phyloP scores from a whole-genome alignment of 371 early-diverging fungal genomes.

The Lichtheimia corymbifera region DNA sequence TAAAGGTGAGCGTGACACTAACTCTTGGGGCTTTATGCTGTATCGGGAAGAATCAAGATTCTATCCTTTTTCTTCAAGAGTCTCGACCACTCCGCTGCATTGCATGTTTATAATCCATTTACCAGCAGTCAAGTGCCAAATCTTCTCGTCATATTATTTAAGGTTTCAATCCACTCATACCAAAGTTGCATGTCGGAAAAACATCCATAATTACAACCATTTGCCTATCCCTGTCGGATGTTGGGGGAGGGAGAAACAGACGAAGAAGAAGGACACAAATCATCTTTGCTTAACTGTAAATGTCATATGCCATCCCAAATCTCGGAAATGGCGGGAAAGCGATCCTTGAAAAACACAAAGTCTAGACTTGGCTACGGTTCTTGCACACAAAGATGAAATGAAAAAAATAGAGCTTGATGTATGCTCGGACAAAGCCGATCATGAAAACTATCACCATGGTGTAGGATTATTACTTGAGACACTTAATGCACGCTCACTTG shows the following conservation, averaged over 20 bases:
- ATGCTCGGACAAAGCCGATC: too few species aligned
- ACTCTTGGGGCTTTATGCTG: slow-evolving; percentile 6
- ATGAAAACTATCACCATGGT: too few species aligned
- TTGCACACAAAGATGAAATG: too few species aligned
- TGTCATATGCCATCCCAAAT: slow-evolving; percentile 1
- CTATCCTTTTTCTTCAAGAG: not conserved
- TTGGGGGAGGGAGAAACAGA: not conserved
- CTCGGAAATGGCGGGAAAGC: slow-evolving; percentile 5
- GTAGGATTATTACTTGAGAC: too few species aligned
- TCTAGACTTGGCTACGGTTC: not conserved
- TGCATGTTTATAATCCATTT: not conserved
- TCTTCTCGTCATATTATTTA: not conserved
- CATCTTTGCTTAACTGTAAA: not conserved
- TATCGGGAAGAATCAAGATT: slow-evolving; percentile 9
- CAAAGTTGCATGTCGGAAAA: not conserved
- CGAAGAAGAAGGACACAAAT: not conserved
- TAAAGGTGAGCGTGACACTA: slow-evolving; percentile 5
- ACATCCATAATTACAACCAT: not conserved
- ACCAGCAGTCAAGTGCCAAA: too few species aligned
- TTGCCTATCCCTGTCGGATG: not conserved
- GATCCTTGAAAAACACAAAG: not conserved
- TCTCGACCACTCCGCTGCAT: slow-evolving; percentile 1
- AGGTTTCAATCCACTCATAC: not conserved
- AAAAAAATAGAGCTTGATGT: too few species aligned
- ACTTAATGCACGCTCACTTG: too few species aligned